Conservation (phyloP, 2,329 filamentous ascomycete genomes). For the Endocalyx cinctus region DNA sequence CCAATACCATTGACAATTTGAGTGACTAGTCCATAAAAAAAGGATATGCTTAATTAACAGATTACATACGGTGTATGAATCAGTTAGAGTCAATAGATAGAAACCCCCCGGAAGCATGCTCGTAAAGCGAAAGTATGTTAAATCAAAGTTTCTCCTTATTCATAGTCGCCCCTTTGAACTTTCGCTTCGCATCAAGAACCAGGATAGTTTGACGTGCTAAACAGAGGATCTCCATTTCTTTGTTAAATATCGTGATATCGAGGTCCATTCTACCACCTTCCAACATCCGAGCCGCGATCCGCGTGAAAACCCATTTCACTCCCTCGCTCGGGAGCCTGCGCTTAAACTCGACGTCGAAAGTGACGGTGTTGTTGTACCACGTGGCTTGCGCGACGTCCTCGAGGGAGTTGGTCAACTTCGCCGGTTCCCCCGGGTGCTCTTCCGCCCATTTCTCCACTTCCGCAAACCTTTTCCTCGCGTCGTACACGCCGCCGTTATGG, state of each 20-base stretch:
- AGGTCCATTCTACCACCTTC: conserved; percentile 14
- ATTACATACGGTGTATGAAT: too few species aligned
- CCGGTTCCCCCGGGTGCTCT: conserved; percentile 6
- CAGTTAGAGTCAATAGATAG: too few species aligned
- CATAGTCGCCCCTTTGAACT: too few species aligned
- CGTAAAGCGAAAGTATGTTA: too few species aligned
- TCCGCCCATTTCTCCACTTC: conserved; percentile 8
- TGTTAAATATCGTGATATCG: conserved; percentile 12
- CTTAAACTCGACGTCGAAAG: conserved; percentile 18
- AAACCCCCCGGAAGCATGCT: too few species aligned
- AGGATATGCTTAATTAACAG: too few species aligned
- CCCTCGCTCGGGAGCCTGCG: conserved; percentile 11
- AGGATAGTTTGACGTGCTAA: conserved; percentile 7
- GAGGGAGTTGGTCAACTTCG: conserved; percentile 2
- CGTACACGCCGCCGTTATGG: conserved; percentile 11
- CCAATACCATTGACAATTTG: too few species aligned
- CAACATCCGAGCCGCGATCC: conserved; percentile 12
- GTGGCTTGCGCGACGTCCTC: conserved; percentile 4
- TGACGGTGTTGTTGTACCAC: conserved; percentile 10
- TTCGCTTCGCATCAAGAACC: conserved; percentile 8
- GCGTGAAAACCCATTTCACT: conserved; percentile 12
- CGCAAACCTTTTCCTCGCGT: conserved; percentile 7
- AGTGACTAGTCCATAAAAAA: too few species aligned
- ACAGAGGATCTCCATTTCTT: conserved; percentile 12
- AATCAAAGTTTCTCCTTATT: too few species aligned